A percentile compares a stretch with the other conserved stretches of the same genome.
Conservation (phyloP, 768 basidiomycete species). For the Dendrothele bispora region DNA sequence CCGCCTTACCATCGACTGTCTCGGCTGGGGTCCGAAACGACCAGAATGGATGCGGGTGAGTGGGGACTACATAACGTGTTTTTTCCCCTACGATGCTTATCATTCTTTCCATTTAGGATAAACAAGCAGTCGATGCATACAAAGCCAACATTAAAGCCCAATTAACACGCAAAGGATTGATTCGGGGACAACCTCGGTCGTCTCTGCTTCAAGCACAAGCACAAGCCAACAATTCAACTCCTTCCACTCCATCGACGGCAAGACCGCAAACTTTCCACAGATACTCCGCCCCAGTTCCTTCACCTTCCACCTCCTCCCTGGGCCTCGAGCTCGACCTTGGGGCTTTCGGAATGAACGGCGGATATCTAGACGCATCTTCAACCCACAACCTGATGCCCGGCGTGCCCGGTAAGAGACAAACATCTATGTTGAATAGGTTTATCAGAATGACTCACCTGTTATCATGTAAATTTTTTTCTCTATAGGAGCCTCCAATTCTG, state of each 20-base stretch:
- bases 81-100: conserved; percentile 7
- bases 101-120: conserved; percentile 55
- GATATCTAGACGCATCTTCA: conserved; percentile 19
- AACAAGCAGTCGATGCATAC: conserved; percentile 78
- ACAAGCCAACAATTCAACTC: conserved; percentile 20
- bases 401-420: conserved; percentile 41
- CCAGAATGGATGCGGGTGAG: conserved; percentile 90
- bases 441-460: conserved; percentile 17
- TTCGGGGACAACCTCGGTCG: conserved; percentile 78
- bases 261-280: conserved; percentile 27
- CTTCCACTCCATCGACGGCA: conserved; percentile 21
- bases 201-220: conserved; percentile 39
- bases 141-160: conserved; percentile 84
- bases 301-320: conserved; percentile 20
- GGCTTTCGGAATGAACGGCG: conserved; percentile 18
- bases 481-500: conserved; percentile 37
- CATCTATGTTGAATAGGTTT: conserved; percentile 12
- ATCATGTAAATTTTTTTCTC: conserved; percentile 8
- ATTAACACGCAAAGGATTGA: conserved; percentile 73
- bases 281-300: conserved; percentile 28
- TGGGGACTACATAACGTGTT: conserved; percentile 8
- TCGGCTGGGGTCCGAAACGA: conserved; percentile 82
- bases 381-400: conserved; percentile 32
- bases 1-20: conserved; percentile 76
- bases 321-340: conserved; percentile 21